Evolutionary conservation across 495 filamentous ascomycete genomes (phyloP).

Genomic region (Neurospora cerealis): DNA sequence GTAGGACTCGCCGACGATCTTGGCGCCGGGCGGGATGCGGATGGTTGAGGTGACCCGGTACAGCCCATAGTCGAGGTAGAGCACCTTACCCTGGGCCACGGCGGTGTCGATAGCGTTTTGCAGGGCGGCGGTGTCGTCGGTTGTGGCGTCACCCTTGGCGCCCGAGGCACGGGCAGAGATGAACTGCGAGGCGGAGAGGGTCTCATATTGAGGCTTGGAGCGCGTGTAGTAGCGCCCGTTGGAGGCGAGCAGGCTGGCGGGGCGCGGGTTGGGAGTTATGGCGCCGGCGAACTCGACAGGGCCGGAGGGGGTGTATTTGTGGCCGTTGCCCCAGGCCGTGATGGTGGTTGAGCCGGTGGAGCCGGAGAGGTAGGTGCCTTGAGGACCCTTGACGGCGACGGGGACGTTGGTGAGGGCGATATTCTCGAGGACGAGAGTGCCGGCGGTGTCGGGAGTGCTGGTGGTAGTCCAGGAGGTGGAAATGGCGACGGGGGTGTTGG

Average conservation of each 20-base stretch:
- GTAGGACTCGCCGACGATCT: slow-evolving; percentile 80
- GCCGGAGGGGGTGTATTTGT: slow-evolving; percentile 35
- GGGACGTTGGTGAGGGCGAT: slow-evolving; percentile 51
- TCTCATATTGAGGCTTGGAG: slow-evolving; percentile 52
- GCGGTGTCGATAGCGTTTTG: slow-evolving; percentile 47
- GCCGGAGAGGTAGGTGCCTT: slow-evolving; percentile 46
- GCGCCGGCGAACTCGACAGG: slow-evolving; percentile 21
- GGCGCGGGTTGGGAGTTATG: slow-evolving; percentile 30
- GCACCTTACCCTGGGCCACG: slow-evolving; percentile 49
- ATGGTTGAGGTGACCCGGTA: slow-evolving; percentile 58
- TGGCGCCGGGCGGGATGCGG: slow-evolving; percentile 47
- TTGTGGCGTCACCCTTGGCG: slow-evolving; percentile 58
- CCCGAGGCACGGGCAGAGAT: slow-evolving; percentile 54
- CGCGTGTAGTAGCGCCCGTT: slow-evolving; percentile 39
- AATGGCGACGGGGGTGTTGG: slow-evolving; percentile 58
- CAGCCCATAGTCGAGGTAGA: slow-evolving; percentile 50
- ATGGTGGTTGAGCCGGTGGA: slow-evolving; percentile 45
- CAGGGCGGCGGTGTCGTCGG: slow-evolving; percentile 59
- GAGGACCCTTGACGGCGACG: slow-evolving; percentile 47
- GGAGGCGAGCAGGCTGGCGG: slow-evolving; percentile 24
- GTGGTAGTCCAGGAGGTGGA: slow-evolving; percentile 50
- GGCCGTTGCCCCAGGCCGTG: slow-evolving; percentile 36
- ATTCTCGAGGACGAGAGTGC: slow-evolving; percentile 55
- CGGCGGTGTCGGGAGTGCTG: slow-evolving; percentile 39
- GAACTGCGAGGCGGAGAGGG: slow-evolving; percentile 41